These are phyloP conservation scores for Cicer yamashitae DNA, from an alignment of 306 rosid species.

Conservation along the genomic window DNA sequence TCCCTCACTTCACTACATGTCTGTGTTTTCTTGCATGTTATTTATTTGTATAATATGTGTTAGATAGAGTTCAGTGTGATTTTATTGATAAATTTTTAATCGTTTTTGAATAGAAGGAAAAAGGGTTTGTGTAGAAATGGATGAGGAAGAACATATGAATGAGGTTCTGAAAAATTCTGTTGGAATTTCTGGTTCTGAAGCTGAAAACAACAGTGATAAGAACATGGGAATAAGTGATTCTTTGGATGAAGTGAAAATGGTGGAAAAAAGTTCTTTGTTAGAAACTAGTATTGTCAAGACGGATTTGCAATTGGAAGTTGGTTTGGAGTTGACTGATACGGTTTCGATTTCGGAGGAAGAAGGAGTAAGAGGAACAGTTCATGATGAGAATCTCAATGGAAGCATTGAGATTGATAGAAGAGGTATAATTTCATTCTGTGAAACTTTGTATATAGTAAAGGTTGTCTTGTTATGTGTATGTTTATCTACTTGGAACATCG, in stretches of 20 bases:
- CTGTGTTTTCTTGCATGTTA: background rate
- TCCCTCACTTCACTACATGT: constrained; percentile 1
- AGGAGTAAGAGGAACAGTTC: constrained; percentile 43
- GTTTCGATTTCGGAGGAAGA: constrained; percentile 48
- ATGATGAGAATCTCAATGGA: constrained; percentile 42
- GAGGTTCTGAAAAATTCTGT: constrained; percentile 35
- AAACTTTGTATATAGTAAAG: constrained; percentile 19
- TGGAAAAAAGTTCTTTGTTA: constrained; percentile 25
- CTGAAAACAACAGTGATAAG: constrained; percentile 40
- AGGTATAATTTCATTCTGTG: constrained; percentile 55
- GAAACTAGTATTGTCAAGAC: constrained; percentile 27
- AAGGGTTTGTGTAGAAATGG: constrained; percentile 55
- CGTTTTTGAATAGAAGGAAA: constrained; percentile 21
- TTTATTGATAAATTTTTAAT: constrained; percentile 16
- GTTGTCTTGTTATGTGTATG: constrained; percentile 6
- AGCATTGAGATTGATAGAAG: constrained; percentile 50
- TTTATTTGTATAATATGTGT: background rate
- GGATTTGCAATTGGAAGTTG: constrained; percentile 52
- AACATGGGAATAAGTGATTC: constrained; percentile 37
- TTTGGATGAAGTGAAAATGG: constrained; percentile 39
- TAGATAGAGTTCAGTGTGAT: background rate
- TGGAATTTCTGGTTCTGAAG: constrained; percentile 47
- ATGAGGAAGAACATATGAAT: constrained; percentile 50
- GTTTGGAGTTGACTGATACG: constrained; percentile 48
- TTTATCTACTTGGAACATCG: constrained; percentile 25